These are phyloP conservation scores for Lathyrus sativus DNA, from an alignment of 306 rosid species.

Conservation along the genomic window DNA sequence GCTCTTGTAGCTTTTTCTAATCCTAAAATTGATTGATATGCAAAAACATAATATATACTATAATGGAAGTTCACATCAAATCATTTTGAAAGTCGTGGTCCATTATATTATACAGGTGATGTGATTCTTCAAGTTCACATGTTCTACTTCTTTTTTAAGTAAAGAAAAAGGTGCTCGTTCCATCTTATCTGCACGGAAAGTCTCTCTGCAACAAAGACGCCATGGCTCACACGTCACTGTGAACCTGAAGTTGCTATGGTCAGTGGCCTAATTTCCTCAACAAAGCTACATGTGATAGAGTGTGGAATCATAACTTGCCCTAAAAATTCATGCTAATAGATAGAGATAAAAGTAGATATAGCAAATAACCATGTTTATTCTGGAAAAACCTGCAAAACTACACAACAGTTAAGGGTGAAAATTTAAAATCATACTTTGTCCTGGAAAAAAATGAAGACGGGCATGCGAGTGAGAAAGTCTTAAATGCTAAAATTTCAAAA, in stretches of 20 bases:
- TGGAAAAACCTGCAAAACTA: too few species aligned
- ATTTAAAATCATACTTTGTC: too few species aligned
- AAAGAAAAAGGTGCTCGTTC: conserved; percentile 37
- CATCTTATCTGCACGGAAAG: conserved; percentile 36
- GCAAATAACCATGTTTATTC: rapidly evolving
- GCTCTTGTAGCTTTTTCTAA: neutral
- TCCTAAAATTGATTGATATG: neutral
- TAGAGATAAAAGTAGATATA: too few species aligned
- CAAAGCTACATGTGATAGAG: conserved; percentile 19
- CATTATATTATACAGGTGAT: conserved; percentile 16
- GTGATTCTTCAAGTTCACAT: conserved; percentile 15
- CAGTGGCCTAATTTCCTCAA: conserved; percentile 20
- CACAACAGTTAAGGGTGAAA: too few species aligned
- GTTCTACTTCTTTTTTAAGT: conserved; percentile 41
- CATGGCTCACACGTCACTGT: conserved; percentile 26
- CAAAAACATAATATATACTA: neutral
- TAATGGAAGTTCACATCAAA: conserved; percentile 6
- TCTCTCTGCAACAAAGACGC: conserved; percentile 17
- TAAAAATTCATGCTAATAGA: too few species aligned
- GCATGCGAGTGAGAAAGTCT: too few species aligned
- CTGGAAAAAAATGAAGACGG: too few species aligned
- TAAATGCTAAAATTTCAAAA: too few species aligned
- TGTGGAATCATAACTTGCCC: conserved; percentile 6
- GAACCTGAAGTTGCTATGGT: conserved; percentile 31
- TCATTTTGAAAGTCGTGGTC: conserved; percentile 31